A percentile compares a stretch with the other conserved stretches of the same genome.
phyloP scores from a whole-genome alignment of 257 asterid genomes.

The Capsicum rhomboideum region DNA sequence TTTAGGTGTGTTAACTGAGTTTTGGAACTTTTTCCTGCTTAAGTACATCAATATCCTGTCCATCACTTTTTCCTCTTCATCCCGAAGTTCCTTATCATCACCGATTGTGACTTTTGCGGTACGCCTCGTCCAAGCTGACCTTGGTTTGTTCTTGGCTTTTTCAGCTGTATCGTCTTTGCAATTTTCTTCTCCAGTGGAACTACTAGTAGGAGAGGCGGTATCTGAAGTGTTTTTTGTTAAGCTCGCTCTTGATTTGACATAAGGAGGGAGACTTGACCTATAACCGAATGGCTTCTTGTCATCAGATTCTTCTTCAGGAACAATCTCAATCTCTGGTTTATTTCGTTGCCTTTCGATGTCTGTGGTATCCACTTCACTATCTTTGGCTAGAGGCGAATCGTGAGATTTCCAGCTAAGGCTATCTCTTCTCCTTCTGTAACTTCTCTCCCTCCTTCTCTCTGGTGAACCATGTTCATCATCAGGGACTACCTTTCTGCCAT shows the following conservation, averaged over 20 bases:
- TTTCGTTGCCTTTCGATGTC: background rate
- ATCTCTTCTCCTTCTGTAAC: background rate
- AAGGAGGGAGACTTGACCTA: slow-evolving; percentile 42
- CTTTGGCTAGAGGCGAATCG: slow-evolving; percentile 14
- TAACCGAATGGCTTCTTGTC: slow-evolving; percentile 10
- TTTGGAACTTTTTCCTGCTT: slow-evolving; percentile 34
- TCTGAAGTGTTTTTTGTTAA: slow-evolving; percentile 2
- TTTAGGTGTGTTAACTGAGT: slow-evolving; percentile 9
- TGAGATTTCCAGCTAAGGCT: background rate
- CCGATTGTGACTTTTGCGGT: slow-evolving; percentile 12
- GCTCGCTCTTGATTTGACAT: slow-evolving; percentile 17
- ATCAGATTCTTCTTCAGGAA: slow-evolving; percentile 19
- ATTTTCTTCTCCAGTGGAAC: slow-evolving; percentile 1
- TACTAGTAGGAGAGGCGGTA: background rate
- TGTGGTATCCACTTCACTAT: slow-evolving; percentile 25
- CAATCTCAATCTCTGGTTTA: slow-evolving; percentile 6
- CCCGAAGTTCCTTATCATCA: slow-evolving; percentile 8
- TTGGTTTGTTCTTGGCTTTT: slow-evolving; percentile 19
- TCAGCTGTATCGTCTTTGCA: slow-evolving; percentile 1
- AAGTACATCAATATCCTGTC: slow-evolving; percentile 48
- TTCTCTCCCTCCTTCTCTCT: background rate
- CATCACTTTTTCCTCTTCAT: slow-evolving; percentile 48
- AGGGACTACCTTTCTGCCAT: background rate
- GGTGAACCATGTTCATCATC: background rate
- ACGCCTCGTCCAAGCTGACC: slow-evolving; percentile 43